Evolutionary conservation across 2,329 filamentous ascomycete genomes (phyloP).

Genomic region (Myrmaecium sp.): DNA sequence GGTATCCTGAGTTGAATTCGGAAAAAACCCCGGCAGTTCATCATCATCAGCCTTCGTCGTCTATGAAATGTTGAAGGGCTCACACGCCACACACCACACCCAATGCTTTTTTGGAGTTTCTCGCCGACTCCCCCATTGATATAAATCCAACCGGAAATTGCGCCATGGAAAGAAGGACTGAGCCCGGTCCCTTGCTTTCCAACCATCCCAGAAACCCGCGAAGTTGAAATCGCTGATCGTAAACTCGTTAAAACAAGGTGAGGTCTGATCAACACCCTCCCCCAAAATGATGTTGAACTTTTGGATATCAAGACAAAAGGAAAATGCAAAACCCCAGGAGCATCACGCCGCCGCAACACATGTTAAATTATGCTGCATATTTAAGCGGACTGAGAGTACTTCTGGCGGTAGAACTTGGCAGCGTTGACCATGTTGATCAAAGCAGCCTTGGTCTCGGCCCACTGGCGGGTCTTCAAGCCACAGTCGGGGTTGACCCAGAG

Average conservation of each 20-base stretch:
- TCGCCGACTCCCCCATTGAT: too few species aligned
- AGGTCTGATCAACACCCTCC: conserved; percentile 13
- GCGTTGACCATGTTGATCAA: conserved; percentile 95
- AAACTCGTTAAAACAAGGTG: conserved; percentile 8
- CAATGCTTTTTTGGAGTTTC: too few species aligned
- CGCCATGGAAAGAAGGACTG: too few species aligned
- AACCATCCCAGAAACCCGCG: too few species aligned
- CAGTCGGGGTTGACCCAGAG: conserved; percentile 99
- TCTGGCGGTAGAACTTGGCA: conserved; percentile 87
- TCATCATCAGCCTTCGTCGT: too few species aligned
- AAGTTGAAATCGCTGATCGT: conserved; percentile 22
- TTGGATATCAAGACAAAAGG: conserved; percentile 25
- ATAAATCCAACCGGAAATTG: too few species aligned
- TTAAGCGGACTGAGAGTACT: conserved; percentile 48
- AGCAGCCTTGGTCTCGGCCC: conserved; percentile 96
- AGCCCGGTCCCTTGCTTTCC: too few species aligned
- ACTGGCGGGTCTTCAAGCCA: conserved; percentile 97
- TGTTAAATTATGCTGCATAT: conserved; percentile 22
- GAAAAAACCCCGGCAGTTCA: too few species aligned
- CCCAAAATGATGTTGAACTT: conserved; percentile 25
- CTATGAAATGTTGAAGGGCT: too few species aligned
- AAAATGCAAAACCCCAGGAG: conserved; percentile 20
- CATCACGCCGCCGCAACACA: too few species aligned
- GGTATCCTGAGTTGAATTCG: too few species aligned
- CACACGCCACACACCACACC: too few species aligned